Conservation (phyloP, 192 early-diverging fungal species). For the Gonapodya sp. region DNA sequence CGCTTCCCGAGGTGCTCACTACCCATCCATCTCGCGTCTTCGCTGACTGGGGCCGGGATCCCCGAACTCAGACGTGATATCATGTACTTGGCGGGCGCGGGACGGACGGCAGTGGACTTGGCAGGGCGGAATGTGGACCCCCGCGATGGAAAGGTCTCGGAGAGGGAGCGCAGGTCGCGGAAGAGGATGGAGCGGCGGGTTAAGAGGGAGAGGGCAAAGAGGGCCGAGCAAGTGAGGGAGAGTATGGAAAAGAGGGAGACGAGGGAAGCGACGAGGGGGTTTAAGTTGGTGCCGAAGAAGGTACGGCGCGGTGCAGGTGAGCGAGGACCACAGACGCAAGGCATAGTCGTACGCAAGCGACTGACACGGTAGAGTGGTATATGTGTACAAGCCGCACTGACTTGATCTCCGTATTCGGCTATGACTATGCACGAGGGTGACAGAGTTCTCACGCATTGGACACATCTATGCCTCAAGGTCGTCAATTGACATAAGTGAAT, state of each 20-base stretch:
- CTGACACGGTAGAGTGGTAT: constrained; percentile 3
- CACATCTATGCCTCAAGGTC: constrained; percentile 1
- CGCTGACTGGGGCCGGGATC: constrained; percentile 3
- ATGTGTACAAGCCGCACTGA: neutral
- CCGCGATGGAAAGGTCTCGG: constrained; percentile 1
- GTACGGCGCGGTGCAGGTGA: neutral
- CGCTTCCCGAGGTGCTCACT: constrained; percentile 3
- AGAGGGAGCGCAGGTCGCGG: constrained; percentile 1
- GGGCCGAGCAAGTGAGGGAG: constrained; percentile 1
- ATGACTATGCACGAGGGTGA: neutral
- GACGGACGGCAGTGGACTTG: constrained; percentile 1
- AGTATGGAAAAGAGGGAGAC: neutral
- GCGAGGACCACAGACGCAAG: neutral
- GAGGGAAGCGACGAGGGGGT: constrained; percentile 3
- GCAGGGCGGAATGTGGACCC: constrained; percentile 3
- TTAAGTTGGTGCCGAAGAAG: constrained; percentile 1
- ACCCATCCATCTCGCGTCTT: neutral
- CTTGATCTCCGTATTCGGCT: constrained; percentile 1
- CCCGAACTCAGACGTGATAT: constrained; percentile 1
- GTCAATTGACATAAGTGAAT: neutral
- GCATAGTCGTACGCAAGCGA: constrained; percentile 3
- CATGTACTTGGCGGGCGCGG: neutral
- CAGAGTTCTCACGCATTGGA: neutral
- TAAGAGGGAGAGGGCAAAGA: constrained; percentile 1
- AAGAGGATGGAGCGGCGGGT: constrained; percentile 1